These are phyloP conservation scores for Alternaria dauci DNA, from an alignment of 2,329 filamentous ascomycete species.

Conservation along the genomic window DNA sequence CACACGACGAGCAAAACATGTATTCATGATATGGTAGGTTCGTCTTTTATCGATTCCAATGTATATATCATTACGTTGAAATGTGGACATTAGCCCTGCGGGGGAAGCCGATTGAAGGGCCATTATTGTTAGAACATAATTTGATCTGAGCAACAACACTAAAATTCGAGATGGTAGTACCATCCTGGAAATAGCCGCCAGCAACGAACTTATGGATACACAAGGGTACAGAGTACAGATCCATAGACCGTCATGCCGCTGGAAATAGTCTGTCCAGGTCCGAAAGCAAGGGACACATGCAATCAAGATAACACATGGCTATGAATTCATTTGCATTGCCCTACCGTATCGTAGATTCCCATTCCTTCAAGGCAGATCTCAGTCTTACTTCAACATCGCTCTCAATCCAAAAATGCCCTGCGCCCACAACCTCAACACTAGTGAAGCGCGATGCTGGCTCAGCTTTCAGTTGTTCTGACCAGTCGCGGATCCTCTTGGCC, in stretches of 20 bases:
- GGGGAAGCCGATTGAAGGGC: background rate
- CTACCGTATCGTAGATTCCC: slow-evolving; percentile 50
- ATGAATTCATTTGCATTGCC: background rate
- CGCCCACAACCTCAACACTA: slow-evolving; percentile 57
- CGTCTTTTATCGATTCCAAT: background rate
- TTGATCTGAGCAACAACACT: background rate
- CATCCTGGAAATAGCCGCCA: background rate
- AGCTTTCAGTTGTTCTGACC: slow-evolving; percentile 65
- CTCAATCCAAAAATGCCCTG: slow-evolving; percentile 62
- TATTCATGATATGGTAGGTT: background rate
- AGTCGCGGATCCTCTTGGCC: slow-evolving; percentile 69
- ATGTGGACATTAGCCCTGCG: background rate
- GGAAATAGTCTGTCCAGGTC: background rate
- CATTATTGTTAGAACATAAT: background rate
- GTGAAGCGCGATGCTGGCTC: slow-evolving; percentile 45
- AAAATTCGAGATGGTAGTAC: background rate
- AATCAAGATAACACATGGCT: too few relatives aligned
- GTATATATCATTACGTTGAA: background rate
- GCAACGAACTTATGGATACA: background rate
- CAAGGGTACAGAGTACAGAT: background rate
- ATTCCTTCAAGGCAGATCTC: slow-evolving; percentile 51
- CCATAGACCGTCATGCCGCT: background rate
- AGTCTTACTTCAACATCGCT: slow-evolving; percentile 51
- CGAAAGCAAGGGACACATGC: too few relatives aligned
- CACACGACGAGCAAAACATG: background rate